Evolutionary conservation across 2,329 filamentous ascomycete genomes (phyloP), one percentile per base, ranked within the genome.

Genomic region (Madurella fahalii): DNA sequence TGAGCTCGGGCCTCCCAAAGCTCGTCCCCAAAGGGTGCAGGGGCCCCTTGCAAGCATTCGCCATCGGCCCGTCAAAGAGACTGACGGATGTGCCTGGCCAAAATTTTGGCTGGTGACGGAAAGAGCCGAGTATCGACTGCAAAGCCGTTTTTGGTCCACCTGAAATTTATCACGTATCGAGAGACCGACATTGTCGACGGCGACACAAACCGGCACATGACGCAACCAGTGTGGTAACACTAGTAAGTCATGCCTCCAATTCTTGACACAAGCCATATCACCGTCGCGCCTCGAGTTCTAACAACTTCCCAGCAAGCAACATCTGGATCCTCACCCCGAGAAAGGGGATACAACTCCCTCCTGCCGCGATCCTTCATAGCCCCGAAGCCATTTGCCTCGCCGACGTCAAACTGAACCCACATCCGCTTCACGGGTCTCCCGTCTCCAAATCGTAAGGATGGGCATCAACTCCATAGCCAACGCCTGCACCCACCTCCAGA

Each of bases 401-500:
- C 34, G 34, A 37, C 4, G 34, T 37, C 34, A 37, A 37, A 37
- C 34, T 9, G 16, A 50, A 12, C 32, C 20, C 32, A 17, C 15
- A 43, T 12, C n/a, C 43, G 13, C 39, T 32, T 32, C 30, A 32
- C 43, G n/a, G 4, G 37, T 18, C 40, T 43, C 40, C 31, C 45
- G 16, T 16, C 25, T 5, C 53, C 9, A 40, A 18, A 30, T 42
- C 40, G 39, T 37, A 50, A 69, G 61, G 50, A 72, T 71, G 69
- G 68, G 68, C 65, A 81, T 96, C 73, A 77, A 82, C 68, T 83
- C 86, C 72, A 81, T 95, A 61, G 80, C 84, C 65, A 77, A 93
- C 77, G 84, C 92, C 74, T 95, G 89, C 79, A 91, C 90, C 62
- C 91, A 96, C 76, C 80, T 96, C 54, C 89, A 94, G 71, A 96